Evolutionary conservation across 139 green algal genomes (phyloP).

Genomic region (Chlorella sp.): DNA sequence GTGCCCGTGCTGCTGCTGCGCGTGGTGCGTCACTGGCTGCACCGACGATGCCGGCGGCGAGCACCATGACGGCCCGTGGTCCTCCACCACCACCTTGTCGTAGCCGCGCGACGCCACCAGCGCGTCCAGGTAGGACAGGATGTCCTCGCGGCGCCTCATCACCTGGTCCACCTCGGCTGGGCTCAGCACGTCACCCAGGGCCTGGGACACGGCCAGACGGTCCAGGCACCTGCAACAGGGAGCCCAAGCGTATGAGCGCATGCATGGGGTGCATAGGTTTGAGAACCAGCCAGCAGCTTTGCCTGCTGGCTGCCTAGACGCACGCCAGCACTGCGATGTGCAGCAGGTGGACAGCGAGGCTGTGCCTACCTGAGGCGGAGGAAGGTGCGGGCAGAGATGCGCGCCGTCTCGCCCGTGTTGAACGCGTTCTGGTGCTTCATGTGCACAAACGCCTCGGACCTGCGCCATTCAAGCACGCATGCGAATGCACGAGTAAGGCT

Average conservation of each 20-base stretch:
- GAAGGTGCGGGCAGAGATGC: constrained; percentile 64
- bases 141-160: constrained; percentile 36
- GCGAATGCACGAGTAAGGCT: too few species aligned
- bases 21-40: too few species aligned
- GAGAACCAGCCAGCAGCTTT: too few species aligned
- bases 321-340: background rate
- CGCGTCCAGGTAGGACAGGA: constrained; percentile 69
- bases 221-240: constrained; percentile 7
- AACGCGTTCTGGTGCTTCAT: constrained; percentile 77
- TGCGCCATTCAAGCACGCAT: too few species aligned
- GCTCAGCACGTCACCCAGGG: constrained; percentile 35
- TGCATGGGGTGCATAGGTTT: too few species aligned
- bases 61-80: too few species aligned
- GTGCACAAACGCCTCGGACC: constrained; percentile 29
- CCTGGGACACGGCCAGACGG: constrained; percentile 21
- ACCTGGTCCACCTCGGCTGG: constrained; percentile 50
- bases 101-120: constrained; percentile 63
- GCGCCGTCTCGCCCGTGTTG: constrained; percentile 47
- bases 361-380: constrained; percentile 54
- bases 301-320: too few species aligned
- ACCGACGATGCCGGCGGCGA: too few species aligned
- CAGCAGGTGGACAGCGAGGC: background rate
- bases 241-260: too few species aligned
- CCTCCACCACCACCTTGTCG: constrained; percentile 44
- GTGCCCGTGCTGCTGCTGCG: too few species aligned